Conservation (phyloP, 2,329 filamentous ascomycete species). For the Fusarium palustre region DNA sequence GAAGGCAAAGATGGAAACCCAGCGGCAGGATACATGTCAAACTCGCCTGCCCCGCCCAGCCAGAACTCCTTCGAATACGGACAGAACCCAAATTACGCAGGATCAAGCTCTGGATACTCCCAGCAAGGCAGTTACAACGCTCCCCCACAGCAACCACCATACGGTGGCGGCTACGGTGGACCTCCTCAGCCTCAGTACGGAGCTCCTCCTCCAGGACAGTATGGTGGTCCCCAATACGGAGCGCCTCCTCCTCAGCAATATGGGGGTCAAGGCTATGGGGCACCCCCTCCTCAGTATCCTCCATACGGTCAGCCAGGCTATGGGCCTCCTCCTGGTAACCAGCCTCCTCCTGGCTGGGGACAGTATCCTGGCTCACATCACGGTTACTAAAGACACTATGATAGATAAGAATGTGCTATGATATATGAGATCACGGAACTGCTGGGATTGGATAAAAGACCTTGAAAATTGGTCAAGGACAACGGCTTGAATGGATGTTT, state of each 20-base stretch:
- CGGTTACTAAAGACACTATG: slow-evolving; percentile 45
- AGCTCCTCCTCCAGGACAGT: slow-evolving; percentile 46
- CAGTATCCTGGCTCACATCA: slow-evolving; percentile 56
- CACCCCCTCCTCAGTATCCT: slow-evolving; percentile 32
- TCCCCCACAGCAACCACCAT: slow-evolving; percentile 51
- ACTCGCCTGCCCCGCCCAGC: slow-evolving; percentile 53
- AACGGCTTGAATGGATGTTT: slow-evolving; percentile 21
- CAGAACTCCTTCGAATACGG: slow-evolving; percentile 57
- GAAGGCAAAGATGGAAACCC: slow-evolving; percentile 60
- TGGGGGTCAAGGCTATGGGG: slow-evolving; percentile 43
- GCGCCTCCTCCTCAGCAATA: slow-evolving; percentile 48
- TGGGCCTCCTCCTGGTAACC: slow-evolving; percentile 38
- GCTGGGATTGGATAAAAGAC: slow-evolving; percentile 14
- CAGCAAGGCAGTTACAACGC: slow-evolving; percentile 44
- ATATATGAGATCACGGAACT: background rate
- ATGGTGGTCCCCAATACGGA: slow-evolving; percentile 49
- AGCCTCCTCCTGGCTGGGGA: slow-evolving; percentile 50
- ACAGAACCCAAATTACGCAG: slow-evolving; percentile 50
- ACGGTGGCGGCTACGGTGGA: slow-evolving; percentile 49
- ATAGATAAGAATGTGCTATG: background rate
- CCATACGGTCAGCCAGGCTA: slow-evolving; percentile 39
- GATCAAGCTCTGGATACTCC: slow-evolving; percentile 39
- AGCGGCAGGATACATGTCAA: slow-evolving; percentile 53
- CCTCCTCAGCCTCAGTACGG: slow-evolving; percentile 48
- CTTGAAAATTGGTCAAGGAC: slow-evolving; percentile 10